Evolutionary conservation across 139 green algal genomes (phyloP).

Genomic region (Chlorella sorokiniana): DNA sequence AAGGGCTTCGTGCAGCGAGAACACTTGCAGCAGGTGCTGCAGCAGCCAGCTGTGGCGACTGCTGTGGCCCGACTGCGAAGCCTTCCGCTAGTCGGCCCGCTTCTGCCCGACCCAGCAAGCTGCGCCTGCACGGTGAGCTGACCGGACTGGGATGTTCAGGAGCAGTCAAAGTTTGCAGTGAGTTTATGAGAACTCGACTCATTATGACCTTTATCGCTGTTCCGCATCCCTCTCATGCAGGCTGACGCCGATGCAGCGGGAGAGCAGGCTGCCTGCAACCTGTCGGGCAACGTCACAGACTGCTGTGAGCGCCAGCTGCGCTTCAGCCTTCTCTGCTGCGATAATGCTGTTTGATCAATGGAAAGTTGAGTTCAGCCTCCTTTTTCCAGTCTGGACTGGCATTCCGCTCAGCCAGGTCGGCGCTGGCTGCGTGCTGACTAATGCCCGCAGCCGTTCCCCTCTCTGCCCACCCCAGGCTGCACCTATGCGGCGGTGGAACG

Average conservation of each 20-base stretch:
- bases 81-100: background rate
- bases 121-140: constrained; percentile 24
- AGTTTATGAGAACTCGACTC: no score
- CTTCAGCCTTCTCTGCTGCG: background rate
- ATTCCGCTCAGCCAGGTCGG: background rate
- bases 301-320: constrained; percentile 32
- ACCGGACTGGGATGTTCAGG: no score
- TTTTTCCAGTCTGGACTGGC: no score
- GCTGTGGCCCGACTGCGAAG: background rate
- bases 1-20: background rate
- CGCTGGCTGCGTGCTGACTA: background rate
- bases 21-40: constrained; percentile 1
- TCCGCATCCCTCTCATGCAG: background rate
- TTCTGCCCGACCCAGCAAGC: background rate
- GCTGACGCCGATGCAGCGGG: background rate
- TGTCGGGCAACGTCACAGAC: constrained; percentile 28
- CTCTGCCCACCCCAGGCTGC: constrained; percentile 61
- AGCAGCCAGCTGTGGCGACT: background rate
- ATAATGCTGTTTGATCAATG: background rate
- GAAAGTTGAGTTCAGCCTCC: no score
- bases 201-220: background rate
- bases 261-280: constrained; percentile 27
- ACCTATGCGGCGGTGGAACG: constrained; percentile 77
- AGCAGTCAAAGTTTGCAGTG: no score
- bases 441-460: background rate